A percentile compares a stretch with the other conserved stretches of the same genome.
These are phyloP conservation scores for Penicillium vulpinum DNA, from an alignment of 2,329 filamentous ascomycete species.

Conservation along the genomic window DNA sequence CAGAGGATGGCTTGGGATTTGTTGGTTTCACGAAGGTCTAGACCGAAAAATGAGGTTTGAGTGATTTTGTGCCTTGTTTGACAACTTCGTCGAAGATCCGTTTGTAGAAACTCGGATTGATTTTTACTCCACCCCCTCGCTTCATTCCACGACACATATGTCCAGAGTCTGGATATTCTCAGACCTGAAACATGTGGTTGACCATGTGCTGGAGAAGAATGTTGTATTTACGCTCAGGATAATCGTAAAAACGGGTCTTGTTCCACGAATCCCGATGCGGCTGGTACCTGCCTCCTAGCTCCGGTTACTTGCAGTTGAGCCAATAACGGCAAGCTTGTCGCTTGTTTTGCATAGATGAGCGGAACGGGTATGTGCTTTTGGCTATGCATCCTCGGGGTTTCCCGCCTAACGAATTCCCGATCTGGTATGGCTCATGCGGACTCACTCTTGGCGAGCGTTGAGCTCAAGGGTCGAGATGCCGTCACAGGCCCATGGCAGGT, in stretches of 20 bases:
- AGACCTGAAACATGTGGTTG: conserved; percentile 24
- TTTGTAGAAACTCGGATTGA: conserved; percentile 8
- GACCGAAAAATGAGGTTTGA: conserved; percentile 14
- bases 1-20: neutral
- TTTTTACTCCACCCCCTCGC: conserved; percentile 15
- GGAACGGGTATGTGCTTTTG: conserved; percentile 19
- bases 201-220: conserved; percentile 21
- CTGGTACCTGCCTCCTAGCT: conserved; percentile 22
- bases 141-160: conserved; percentile 21
- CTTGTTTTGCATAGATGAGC: conserved; percentile 20
- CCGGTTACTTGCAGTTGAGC: conserved; percentile 15
- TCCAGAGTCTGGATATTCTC: conserved; percentile 13
- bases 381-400: conserved; percentile 5
- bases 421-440: conserved; percentile 21
- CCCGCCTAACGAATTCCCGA: conserved; percentile 13
- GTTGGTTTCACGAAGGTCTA: conserved; percentile 3
- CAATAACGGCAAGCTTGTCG: conserved; percentile 21
- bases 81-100: conserved; percentile 12
- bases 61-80: conserved; percentile 18
- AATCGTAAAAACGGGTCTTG: conserved; percentile 6
- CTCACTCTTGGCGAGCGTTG: conserved; percentile 6
- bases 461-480: conserved; percentile 19
- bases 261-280: conserved; percentile 13
- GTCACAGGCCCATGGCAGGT: conserved; percentile 20
- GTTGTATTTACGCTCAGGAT: conserved; percentile 5